These are phyloP conservation scores for Elongisporangium undulatum DNA, from an alignment of 352 stramenopile genomes.

Conservation along the genomic window DNA sequence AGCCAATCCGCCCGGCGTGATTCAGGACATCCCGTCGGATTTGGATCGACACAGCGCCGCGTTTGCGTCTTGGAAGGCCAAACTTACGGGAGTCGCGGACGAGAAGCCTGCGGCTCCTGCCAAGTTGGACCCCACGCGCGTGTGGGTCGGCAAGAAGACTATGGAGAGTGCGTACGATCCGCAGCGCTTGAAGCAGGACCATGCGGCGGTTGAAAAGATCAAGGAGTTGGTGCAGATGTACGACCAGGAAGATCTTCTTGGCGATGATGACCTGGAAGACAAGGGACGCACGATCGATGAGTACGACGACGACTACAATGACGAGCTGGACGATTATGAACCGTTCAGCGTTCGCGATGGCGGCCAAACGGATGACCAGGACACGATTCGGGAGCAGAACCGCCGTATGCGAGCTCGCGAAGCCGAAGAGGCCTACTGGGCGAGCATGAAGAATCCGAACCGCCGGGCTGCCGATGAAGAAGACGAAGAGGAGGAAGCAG, in stretches of 20 bases:
- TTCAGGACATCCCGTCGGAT: constrained; percentile 23
- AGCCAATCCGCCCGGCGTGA: constrained; percentile 29
- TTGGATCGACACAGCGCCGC: constrained; percentile 25
- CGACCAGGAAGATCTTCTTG: constrained; percentile 31
- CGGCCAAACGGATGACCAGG: constrained; percentile 37
- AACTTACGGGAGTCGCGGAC: constrained; percentile 16
- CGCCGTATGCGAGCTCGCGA: constrained; percentile 43
- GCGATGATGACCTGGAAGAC: constrained; percentile 11
- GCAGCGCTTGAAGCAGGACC: constrained; percentile 40
- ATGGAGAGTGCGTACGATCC: constrained; percentile 58
- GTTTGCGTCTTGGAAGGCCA: constrained; percentile 20
- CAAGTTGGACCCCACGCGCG: constrained; percentile 40
- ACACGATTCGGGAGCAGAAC: constrained; percentile 52
- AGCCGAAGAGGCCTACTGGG: constrained; percentile 64
- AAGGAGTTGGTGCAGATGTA: constrained; percentile 48
- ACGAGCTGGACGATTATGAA: constrained; percentile 82
- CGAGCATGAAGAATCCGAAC: constrained; percentile 65
- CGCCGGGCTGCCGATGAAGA: constrained; percentile 9
- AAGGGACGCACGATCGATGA: constrained; percentile 32
- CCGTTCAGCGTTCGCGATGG: constrained; percentile 49
- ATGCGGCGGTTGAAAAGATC: constrained; percentile 43
- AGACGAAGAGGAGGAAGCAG: constrained; percentile 12
- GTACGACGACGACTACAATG: constrained; percentile 85
- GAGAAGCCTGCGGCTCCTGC: constrained; percentile 12
- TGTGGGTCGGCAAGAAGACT: constrained; percentile 67